phyloP scores from a whole-genome alignment of 2,329 filamentous ascomycete species.

The Scolecobasidium constrictum region DNA sequence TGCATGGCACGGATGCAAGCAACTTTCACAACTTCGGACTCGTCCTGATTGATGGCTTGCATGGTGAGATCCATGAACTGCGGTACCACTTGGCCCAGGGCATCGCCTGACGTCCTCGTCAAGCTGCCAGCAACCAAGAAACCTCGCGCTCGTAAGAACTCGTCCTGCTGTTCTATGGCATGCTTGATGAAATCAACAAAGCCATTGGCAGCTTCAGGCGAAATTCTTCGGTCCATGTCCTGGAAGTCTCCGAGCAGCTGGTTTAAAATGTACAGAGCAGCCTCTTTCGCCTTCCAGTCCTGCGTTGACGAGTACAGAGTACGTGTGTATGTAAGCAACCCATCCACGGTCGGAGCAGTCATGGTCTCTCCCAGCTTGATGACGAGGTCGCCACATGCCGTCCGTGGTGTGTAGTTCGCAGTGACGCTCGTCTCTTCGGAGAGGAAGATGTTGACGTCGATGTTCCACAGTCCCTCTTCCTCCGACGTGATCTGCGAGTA shows the following conservation, averaged over 20 bases:
- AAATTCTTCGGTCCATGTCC: slow-evolving; percentile 63
- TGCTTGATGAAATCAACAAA: slow-evolving; percentile 75
- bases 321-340: slow-evolving; percentile 66
- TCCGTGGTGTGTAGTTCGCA: slow-evolving; percentile 90
- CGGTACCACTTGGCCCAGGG: slow-evolving; percentile 43
- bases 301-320: slow-evolving; percentile 50
- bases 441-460: slow-evolving; percentile 90
- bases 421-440: slow-evolving; percentile 92
- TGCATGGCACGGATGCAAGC: slow-evolving; percentile 83
- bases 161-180: slow-evolving; percentile 59
- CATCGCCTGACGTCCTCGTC: slow-evolving; percentile 53
- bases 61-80: slow-evolving; percentile 63
- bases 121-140: slow-evolving; percentile 78
- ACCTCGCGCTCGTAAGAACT: slow-evolving; percentile 74
- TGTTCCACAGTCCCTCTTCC: slow-evolving; percentile 91
- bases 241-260: slow-evolving; percentile 74
- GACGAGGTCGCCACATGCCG: slow-evolving; percentile 81
- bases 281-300: slow-evolving; percentile 62
- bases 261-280: slow-evolving; percentile 74
- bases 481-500: slow-evolving; percentile 88
- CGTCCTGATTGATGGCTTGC: slow-evolving; percentile 61
- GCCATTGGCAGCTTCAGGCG: slow-evolving; percentile 55
- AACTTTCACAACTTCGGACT: slow-evolving; percentile 82
- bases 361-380: slow-evolving; percentile 93
- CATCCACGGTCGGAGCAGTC: slow-evolving; percentile 62